Conservation (phyloP, 1,284 basidiomycete species). For the Mycosarcoma mackinlayi region DNA sequence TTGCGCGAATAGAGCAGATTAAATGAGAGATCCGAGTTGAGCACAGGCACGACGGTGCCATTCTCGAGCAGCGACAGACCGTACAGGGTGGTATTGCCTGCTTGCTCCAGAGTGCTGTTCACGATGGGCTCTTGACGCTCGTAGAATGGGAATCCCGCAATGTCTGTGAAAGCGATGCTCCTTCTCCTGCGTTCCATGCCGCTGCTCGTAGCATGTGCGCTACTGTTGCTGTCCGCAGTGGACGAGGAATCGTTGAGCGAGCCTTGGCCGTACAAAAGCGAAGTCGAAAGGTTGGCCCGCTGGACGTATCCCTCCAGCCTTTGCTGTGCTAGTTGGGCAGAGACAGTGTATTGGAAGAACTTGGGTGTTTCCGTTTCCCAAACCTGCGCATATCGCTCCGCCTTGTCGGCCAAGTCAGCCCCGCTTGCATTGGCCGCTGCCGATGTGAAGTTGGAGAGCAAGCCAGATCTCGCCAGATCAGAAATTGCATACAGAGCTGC, state of each 20-base stretch:
- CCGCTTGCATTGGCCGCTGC: slow-evolving; percentile 3
- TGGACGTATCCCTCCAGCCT: slow-evolving; percentile 70
- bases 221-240: slow-evolving; percentile 6
- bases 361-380: slow-evolving; percentile 71
- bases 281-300: slow-evolving; percentile 68
- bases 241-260: slow-evolving; percentile 34
- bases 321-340: slow-evolving; percentile 62
- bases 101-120: slow-evolving; percentile 1
- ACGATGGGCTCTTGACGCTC: slow-evolving; percentile 13
- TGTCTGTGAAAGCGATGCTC: slow-evolving; percentile 11
- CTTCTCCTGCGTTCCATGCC: slow-evolving; percentile 12
- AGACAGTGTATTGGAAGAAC: slow-evolving; percentile 71
- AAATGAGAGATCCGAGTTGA: slow-evolving; percentile 70
- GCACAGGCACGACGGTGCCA: slow-evolving; percentile 51
- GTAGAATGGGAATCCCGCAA: slow-evolving; percentile 9
- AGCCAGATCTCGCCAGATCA: slow-evolving; percentile 67
- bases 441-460: slow-evolving; percentile 63
- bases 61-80: slow-evolving; percentile 36
- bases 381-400: slow-evolving; percentile 64
- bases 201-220: not conserved
- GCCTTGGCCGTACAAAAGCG: slow-evolving; percentile 62
- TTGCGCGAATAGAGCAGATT: slow-evolving; percentile 69
- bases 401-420: slow-evolving; percentile 60
- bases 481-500: slow-evolving; percentile 72
- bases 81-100: slow-evolving; percentile 22